Evolutionary conservation across 495 filamentous ascomycete genomes (phyloP), one percentile per base, ranked within the genome.

Genomic region (Aspergillus avenaceus): DNA sequence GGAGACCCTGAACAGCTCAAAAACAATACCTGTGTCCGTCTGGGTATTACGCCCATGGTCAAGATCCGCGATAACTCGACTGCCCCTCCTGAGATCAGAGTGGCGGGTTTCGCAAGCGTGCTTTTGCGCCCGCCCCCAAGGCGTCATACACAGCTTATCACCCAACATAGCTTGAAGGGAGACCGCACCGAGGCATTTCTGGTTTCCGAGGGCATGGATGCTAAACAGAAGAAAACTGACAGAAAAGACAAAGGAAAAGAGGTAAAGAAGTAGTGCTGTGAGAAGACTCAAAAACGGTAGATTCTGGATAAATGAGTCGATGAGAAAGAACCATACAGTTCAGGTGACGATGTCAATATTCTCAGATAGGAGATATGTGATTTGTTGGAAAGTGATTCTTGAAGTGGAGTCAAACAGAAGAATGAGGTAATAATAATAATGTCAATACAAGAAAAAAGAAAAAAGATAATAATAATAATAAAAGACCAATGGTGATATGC

Each of bases 41-140:
- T 60, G 47, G 45, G 50, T 0, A 40, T 60, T 19, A 51, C 58
- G 8, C 58, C 58, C 5, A 49, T 36, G 14, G 43, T 52, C 5
- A 32, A 50, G 2, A 48, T 56, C 12, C 47, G 53, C 13, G 22
- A 60, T 40, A 56, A 51, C 36, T 36, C 53, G 7, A 34, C 45
- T 16, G 8, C 22, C 4, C 52, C 52, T 2, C 40, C 26, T 4
- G 34, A 52, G 4, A 42, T 54, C 18, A 49, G 45, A 16, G 8
- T 60, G 34, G 52, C 54, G 32, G 45, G 40, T 14, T 14, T 46
- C 23, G 50, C 42, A 2, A 23, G 52, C 27, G 58, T 60, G n/a
- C 25, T 60, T 47, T 32, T 60, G 47, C 52, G 36, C 25, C n/a
- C 53, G 16, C 16, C 52, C 41, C 25, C 50, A 37, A 37, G 44